A percentile compares a stretch with the other conserved stretches of the same genome.
These are phyloP conservation scores for Daldinia childiae DNA, from an alignment of 495 filamentous ascomycete genomes.

Conservation along the genomic window DNA sequence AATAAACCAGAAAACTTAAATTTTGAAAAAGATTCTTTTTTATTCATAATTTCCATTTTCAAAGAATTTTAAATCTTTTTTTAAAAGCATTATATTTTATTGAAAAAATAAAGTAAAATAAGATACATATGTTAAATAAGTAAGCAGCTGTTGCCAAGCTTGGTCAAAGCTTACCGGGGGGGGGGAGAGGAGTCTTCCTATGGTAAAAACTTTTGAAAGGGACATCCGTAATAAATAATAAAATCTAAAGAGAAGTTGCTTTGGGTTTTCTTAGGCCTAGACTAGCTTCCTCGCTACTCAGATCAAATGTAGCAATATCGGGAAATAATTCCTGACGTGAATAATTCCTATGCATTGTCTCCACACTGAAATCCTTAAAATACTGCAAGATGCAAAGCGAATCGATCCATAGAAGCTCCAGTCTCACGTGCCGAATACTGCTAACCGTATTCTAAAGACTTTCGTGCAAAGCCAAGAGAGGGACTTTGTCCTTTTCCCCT, in stretches of 20 bases:
- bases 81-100: no score
- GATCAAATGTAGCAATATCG: neutral
- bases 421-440: neutral
- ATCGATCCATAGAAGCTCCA: constrained; percentile 9
- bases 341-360: constrained; percentile 1
- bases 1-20: no score
- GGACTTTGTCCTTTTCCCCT: neutral
- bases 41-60: no score
- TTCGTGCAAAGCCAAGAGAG: neutral
- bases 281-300: neutral
- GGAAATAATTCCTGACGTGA: constrained; percentile 4
- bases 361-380: neutral
- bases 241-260: neutral
- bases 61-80: no score
- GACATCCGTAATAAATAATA: no score
- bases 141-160: no score
- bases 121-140: no score
- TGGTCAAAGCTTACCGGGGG: no score
- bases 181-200: no score
- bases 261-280: neutral
- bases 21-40: no score
- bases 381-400: constrained; percentile 10
- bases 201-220: no score
- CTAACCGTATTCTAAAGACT: constrained; percentile 6
- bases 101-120: no score